Evolutionary conservation across 2,329 filamentous ascomycete genomes (phyloP), one percentile per base, ranked within the genome.

Genomic region (Balansia obtecta): DNA sequence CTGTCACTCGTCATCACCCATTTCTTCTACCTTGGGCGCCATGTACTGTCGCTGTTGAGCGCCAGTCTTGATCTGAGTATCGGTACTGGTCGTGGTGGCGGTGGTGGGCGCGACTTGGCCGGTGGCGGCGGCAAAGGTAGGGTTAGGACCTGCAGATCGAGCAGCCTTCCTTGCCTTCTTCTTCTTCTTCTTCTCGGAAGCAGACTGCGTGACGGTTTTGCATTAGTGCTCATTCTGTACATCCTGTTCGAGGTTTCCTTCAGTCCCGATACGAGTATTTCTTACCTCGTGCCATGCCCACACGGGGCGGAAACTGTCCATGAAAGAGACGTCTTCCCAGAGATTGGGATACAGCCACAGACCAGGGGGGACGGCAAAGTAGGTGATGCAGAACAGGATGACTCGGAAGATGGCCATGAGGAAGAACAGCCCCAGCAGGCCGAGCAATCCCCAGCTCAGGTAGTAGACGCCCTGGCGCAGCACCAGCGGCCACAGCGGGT

Each of bases 261-360:
- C 34, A 37, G 4, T 37, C 15, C 34, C 5, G 4, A 37, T 37
- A 27, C 6, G 15, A 37, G 7, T 13, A 27, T 27, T 51, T 68
- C 79, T 68, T 64, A 94, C 88, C 80, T 95, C 90, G 67, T 98
- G 93, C 93, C 93, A 98, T 53, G 88, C 93, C 91, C 93, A 98
- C 6, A 95, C 71, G 18, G 93, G 93, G 63, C 85, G 85, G 77
- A 98, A 98, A 62, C 87, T 94, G 65, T 98, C 93, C 68, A 98
- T 85, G 71, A 98, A 97, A 8, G 91, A 95, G 30, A 98, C 93
- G 64, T 98, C 93, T 67, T 98, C 93, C 73, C 96, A 98, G 18
- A 98, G 72, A 64, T 98, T 98, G 46, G 93, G 93, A 71, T 91
- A 98, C 43, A 98, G 76, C 93, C 93, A 98, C n/a, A 98, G 75